Evolutionary conservation across 495 filamentous ascomycete species (phyloP).

Genomic region (Filosporella fistucella): DNA sequence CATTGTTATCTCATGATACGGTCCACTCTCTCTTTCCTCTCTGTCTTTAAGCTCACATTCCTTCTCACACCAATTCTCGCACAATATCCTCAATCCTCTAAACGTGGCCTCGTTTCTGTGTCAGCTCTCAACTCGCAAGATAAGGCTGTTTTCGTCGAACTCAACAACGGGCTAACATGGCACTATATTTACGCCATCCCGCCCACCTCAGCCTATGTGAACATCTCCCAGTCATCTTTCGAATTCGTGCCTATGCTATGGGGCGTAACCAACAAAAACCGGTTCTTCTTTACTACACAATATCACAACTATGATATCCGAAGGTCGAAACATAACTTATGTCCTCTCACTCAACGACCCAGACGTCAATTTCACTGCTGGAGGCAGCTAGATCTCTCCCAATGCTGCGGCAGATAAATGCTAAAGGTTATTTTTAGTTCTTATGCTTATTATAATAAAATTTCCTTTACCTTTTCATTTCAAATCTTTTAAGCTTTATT

Average conservation of each 20-base stretch:
- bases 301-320: conserved; percentile 43
- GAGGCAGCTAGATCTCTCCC: conserved; percentile 59
- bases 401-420: too few species aligned
- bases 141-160: conserved; percentile 50
- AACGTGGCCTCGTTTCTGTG: conserved; percentile 67
- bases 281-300: conserved; percentile 48
- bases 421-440: too few species aligned
- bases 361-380: conserved; percentile 43
- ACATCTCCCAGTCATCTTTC: conserved; percentile 37
- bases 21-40: background rate
- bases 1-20: background rate
- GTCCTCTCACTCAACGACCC: conserved; percentile 76
- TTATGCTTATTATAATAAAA: too few species aligned
- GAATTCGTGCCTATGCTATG: conserved; percentile 79
- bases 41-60: background rate
- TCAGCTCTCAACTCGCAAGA: conserved; percentile 45
- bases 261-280: conserved; percentile 26
- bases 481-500: too few species aligned
- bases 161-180: conserved; percentile 59
- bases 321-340: conserved; percentile 54
- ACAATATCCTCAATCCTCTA: conserved; percentile 39
- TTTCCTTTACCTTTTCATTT: too few species aligned
- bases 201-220: conserved; percentile 45
- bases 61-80: background rate
- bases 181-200: conserved; percentile 69